Base-by-base conservation (phyloP, 2,329 filamentous ascomycete species). In the Alternaria ventricosa region DNA sequence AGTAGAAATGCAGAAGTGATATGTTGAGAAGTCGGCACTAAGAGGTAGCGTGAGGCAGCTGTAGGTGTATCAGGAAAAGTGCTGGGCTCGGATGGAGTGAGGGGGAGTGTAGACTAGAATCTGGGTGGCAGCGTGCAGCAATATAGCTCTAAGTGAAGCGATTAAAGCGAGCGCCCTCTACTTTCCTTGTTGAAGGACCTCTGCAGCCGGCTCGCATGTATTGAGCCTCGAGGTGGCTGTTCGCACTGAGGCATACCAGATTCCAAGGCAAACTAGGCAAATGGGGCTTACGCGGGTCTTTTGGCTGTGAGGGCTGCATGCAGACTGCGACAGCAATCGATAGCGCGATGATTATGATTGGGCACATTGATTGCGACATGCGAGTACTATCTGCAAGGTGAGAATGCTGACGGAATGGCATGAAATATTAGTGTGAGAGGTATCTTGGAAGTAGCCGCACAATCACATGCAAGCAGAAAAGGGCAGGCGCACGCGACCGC, bases 261-360 rank as follows among this genome's bases (percentile, higher is more conserved):
- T 15, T 15, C 12, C 4, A 20, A 71, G 69, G 67, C 67, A 71
- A 67, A 72, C 23, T 47, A 72, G 70, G 69, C 70, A 71, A 70
- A 60, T 20, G 30, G 56, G 61, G 59, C 63, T 70, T 57, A 65
- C 60, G 50, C 22, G 44, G 44, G 63, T 27, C 12, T 30, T 30
- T 33, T 55, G 30, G 50, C 33, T 18, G 4, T n/a, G 27, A 28
- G 9, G 22, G 28, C 18, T 22, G 49, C 28, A 51, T 22, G 20
- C 10, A 23, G 11, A 33, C 27, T 22, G 18, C 20, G 8, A 22
- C 12, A 1, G 18, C 11, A 33, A 8, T 15, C 49, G 33, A 36
- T n/a, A 51, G 20, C 1, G 18, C 13, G 1, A 15, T 12, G 3
- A 11, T 3, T 0, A 8, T 33, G 10, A 13, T 6, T 41, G 36